Percentiles rank a stretch among this genome's conserved stretches.
These are phyloP conservation scores for Globisporangium alternatum DNA, from an alignment of 352 stramenopile species.

Conservation along the genomic window DNA sequence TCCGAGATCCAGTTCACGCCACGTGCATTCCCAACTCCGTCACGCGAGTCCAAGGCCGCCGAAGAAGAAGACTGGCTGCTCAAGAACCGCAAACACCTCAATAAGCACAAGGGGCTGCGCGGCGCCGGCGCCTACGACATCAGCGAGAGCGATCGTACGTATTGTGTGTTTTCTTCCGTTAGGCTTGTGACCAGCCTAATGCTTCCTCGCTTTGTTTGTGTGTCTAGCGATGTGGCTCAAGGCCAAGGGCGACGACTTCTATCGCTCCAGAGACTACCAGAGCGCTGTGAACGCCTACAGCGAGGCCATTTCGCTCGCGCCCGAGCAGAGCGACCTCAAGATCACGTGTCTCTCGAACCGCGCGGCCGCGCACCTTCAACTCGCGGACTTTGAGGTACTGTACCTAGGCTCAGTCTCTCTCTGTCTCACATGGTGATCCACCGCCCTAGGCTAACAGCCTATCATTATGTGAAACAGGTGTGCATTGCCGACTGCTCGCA, in stretches of 20 bases:
- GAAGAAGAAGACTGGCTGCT: slow-evolving; percentile 84
- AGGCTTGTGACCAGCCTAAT: background rate
- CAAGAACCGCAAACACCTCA: slow-evolving; percentile 80
- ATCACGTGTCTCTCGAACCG: slow-evolving; percentile 70
- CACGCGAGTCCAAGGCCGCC: slow-evolving; percentile 72
- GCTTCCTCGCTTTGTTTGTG: background rate
- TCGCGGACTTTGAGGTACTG: slow-evolving; percentile 45
- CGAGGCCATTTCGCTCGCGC: slow-evolving; percentile 44
- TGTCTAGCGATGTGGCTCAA: slow-evolving; percentile 78
- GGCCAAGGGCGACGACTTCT: slow-evolving; percentile 84
- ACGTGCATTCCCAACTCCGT: slow-evolving; percentile 73
- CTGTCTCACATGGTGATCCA: background rate
- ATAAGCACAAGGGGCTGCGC: slow-evolving; percentile 62
- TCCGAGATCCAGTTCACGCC: slow-evolving; percentile 74
- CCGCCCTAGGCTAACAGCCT: background rate
- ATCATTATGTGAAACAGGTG: slow-evolving; percentile 20
- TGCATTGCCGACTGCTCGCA: slow-evolving; percentile 70
- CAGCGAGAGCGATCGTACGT: slow-evolving; percentile 80
- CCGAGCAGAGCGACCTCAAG: slow-evolving; percentile 38
- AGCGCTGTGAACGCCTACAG: slow-evolving; percentile 72
- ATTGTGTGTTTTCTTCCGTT: background rate
- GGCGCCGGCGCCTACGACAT: slow-evolving; percentile 62
- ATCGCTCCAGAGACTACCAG: slow-evolving; percentile 57
- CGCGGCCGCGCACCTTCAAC: slow-evolving; percentile 58
- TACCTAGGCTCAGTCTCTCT: background rate